Base-by-base conservation (phyloP, 2,329 filamentous ascomycete species). In the Penicillium sclerotigenum region DNA sequence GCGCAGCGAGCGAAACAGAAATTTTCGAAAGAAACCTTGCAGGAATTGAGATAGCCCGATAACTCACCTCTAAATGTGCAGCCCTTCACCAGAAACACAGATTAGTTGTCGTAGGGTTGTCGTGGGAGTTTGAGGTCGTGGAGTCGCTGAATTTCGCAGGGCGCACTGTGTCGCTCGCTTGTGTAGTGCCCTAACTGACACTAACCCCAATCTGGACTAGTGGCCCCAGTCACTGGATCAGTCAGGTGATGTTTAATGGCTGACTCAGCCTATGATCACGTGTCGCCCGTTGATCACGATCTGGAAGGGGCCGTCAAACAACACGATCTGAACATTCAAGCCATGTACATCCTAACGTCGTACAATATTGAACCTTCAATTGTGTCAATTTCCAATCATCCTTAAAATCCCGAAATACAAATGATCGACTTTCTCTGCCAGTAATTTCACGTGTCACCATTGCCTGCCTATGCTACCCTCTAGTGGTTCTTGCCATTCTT, bases 71-170 rank as follows among this genome's bases (percentile, higher is more conserved):
- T 73, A 70, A 69, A 70, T 70, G 65, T 72, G 72, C 68, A 74
- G 73, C 73, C 73, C 73, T 76, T 75, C 73, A 75, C 74, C 74
- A 72, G 68, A 71, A 72, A 72, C 72, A 72, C 72, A 70, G 67
- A 68, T 70, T 69, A 68, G 68, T 66, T 66, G 70, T 73, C 68
- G 71, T 68, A 71, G 67, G 70, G 69, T 70, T 66, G 71, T 75
- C 71, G 71, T 65, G 66, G 67, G 68, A 65, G 70, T 70, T 67
- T 70, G 65, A 69, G 68, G 70, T 74, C 68, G 69, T 74, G 69
- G 73, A 65, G 63, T 71, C 67, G 65, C 68, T 62, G 73, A 76
- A 76, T 74, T 76, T 75, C 70, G 72, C 73, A 73, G 66, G 60
- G 58, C 64, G 59, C 64, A 64, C 51, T 63, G 63, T 74, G 73